Evolutionary conservation across 192 early-diverging fungal species (phyloP).

Genomic region (Dispira simplex): DNA sequence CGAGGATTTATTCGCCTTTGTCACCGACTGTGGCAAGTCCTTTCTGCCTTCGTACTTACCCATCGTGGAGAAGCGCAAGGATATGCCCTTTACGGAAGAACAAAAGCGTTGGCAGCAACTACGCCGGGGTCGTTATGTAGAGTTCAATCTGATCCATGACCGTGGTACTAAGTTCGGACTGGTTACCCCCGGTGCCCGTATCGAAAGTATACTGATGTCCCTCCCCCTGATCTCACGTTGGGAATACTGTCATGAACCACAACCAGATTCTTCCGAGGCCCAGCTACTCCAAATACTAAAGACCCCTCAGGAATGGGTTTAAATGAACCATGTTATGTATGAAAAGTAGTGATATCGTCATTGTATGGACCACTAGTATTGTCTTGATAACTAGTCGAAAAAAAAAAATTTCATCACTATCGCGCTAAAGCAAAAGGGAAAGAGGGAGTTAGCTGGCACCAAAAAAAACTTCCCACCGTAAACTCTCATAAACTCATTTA

Average conservation of each 20-base stretch:
- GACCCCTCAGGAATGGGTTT: conserved; percentile 65
- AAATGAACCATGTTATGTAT: not conserved
- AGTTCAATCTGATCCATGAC: conserved; percentile 96
- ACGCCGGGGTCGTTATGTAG: conserved; percentile 89
- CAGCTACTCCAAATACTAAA: conserved; percentile 64
- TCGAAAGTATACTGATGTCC: conserved; percentile 90
- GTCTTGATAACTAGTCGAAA: too few species aligned
- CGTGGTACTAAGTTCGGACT: conserved; percentile 98
- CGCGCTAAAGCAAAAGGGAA: too few species aligned
- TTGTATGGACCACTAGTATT: too few species aligned
- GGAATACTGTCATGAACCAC: conserved; percentile 78
- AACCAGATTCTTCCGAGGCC: conserved; percentile 51
- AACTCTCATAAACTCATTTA: too few species aligned
- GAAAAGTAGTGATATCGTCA: too few species aligned
- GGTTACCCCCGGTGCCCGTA: conserved; percentile 86
- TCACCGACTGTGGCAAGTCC: conserved; percentile 61
- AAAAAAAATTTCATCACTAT: too few species aligned
- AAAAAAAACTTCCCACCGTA: too few species aligned
- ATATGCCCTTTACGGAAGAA: conserved; percentile 55
- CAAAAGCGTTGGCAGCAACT: conserved; percentile 91
- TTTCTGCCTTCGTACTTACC: conserved; percentile 82
- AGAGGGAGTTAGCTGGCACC: too few species aligned
- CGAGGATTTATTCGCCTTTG: conserved; percentile 72
- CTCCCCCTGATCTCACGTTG: conserved; percentile 88
- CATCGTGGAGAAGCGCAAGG: conserved; percentile 63